Conservation (phyloP, 768 basidiomycete species). For the Tylopilus plumbeoviolaceoides region DNA sequence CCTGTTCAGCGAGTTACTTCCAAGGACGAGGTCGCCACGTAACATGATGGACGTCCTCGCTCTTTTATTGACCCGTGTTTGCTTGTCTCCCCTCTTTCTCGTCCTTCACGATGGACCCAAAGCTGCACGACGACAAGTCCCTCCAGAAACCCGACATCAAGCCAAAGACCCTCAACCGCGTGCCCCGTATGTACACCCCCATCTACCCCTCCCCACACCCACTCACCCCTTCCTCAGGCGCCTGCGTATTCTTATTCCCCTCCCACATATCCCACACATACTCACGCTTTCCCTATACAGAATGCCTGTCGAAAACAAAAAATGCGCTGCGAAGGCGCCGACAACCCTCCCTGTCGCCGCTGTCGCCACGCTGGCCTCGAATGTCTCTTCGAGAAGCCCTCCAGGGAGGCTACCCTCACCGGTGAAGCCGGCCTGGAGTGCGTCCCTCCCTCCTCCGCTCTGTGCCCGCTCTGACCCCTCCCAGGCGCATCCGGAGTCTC, state of each 20-base stretch:
- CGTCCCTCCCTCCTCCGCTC: conserved; percentile 29
- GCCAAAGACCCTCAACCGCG: conserved; percentile 78
- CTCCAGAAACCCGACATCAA: conserved; percentile 61
- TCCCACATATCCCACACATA: conserved; percentile 6
- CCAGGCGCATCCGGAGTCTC: conserved; percentile 85
- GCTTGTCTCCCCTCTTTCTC: conserved; percentile 2
- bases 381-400: conserved; percentile 94
- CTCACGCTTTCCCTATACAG: conserved; percentile 38
- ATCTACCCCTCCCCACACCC: background rate
- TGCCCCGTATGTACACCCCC: conserved; percentile 61
- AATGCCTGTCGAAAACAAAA: conserved; percentile 96
- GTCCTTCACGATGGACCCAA: conserved; percentile 31
- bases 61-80: conserved; percentile 22
- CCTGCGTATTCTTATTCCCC: conserved; percentile 53
- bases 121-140: conserved; percentile 32
- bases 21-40: no score
- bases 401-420: conserved; percentile 78
- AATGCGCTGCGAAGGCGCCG: conserved; percentile 96
- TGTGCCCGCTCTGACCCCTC: conserved; percentile 11
- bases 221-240: conserved; percentile 46
- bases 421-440: conserved; percentile 89
- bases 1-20: no score
- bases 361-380: conserved; percentile 87
- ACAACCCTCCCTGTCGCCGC: conserved; percentile 93
- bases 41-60: background rate